Evolutionary conservation across 345 rosid species (phyloP).

Genomic region (Populus alba): DNA sequence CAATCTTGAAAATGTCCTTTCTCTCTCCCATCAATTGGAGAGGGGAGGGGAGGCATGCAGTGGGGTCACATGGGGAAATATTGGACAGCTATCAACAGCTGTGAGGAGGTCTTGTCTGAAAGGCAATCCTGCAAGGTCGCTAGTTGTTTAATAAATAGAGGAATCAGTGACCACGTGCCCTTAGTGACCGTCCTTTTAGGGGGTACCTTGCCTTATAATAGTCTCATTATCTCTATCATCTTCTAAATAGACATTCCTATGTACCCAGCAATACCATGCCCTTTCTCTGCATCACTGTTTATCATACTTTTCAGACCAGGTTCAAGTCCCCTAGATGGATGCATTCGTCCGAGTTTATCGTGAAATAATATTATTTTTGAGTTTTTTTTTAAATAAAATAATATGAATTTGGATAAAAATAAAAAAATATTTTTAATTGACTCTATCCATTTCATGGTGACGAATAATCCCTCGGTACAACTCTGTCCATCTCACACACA

Average conservation of each 20-base stretch:
- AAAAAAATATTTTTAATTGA: too few relatives aligned
- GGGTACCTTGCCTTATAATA: conserved; percentile 16
- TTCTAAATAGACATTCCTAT: conserved; percentile 15
- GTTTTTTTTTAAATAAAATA: too few relatives aligned
- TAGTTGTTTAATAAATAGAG: conserved; percentile 33
- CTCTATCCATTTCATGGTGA: too few relatives aligned
- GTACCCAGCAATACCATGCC: too few relatives aligned
- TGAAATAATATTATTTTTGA: too few relatives aligned
- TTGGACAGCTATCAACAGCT: conserved; percentile 85
- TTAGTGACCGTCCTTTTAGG: conserved; percentile 32
- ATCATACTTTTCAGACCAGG: too few relatives aligned
- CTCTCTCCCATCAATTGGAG: conserved; percentile 5
- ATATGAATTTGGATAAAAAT: too few relatives aligned
- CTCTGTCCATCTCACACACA: too few relatives aligned
- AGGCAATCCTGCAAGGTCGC: conserved; percentile 82
- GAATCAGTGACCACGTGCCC: conserved; percentile 62
- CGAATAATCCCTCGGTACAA: too few relatives aligned
- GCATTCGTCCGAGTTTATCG: too few relatives aligned
- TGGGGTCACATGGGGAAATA: conserved; percentile 53
- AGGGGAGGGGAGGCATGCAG: conserved; percentile 20
- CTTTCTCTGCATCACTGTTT: neutral
- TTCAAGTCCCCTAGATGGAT: too few relatives aligned
- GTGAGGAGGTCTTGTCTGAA: conserved; percentile 57
- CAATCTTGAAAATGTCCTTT: neutral
- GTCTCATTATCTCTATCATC: conserved; percentile 9